A percentile compares a stretch with the other conserved stretches of the same genome.
Conservation (phyloP, 164 flowering plant species). For the Dillenia turbinata region DNA sequence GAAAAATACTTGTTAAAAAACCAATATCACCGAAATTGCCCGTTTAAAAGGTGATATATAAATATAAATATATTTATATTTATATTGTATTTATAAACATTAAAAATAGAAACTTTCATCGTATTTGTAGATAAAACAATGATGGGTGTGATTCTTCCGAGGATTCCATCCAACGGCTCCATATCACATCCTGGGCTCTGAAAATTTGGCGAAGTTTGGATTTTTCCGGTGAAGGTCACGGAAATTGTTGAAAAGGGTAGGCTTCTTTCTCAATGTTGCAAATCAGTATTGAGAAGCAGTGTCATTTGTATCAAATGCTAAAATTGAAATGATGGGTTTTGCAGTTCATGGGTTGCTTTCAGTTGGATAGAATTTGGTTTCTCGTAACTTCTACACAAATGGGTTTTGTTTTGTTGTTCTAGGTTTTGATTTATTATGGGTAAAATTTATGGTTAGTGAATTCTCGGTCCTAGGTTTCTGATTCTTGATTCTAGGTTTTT, state of each 20-base stretch:
- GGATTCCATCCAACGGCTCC: constrained; percentile 2
- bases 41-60: too few species aligned
- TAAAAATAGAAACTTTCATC: too few species aligned
- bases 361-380: constrained; percentile 8
- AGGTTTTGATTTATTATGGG: too few species aligned
- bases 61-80: too few species aligned
- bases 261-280: not conserved
- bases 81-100: too few species aligned
- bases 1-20: too few species aligned
- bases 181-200: not conserved
- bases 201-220: not conserved
- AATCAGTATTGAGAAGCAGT: constrained; percentile 7
- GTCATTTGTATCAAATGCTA: not conserved
- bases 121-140: constrained; percentile 16
- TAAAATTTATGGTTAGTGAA: too few species aligned
- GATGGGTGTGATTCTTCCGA: constrained; percentile 10
- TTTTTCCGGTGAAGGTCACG: not conserved
- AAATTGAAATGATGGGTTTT: constrained; percentile 10
- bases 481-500: too few species aligned
- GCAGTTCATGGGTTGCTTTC: constrained; percentile 4
- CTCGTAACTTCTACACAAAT: not conserved
- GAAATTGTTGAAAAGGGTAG: not conserved
- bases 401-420: too few species aligned
- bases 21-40: too few species aligned
- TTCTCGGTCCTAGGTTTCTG: too few species aligned